Base-by-base conservation (phyloP, 768 basidiomycete genomes). In the Lactarius sp. region DNA sequence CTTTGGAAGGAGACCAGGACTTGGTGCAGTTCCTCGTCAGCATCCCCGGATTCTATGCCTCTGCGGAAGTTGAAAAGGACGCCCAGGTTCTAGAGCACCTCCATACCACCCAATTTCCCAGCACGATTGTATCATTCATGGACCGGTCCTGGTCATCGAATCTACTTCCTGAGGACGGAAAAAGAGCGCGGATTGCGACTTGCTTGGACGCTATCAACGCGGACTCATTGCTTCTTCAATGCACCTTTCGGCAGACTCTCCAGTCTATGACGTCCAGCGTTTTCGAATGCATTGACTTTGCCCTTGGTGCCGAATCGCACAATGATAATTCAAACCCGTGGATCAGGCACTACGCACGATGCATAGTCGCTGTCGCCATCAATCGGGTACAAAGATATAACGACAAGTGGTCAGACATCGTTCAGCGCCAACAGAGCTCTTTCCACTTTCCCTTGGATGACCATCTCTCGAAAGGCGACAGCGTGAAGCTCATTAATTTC, bases 41-140 rank as follows among this genome's bases (percentile, higher is more conserved):
- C n/a, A 22, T 63, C n/a, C 62, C 62, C 4, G 31, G n/a, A 16
- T 63, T 63, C 14, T 63, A 63, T 22, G 39, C 9, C 6, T 63
- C 62, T 14, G 22, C 22, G 1, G 22, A 22, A 22, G 22, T 22
- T 1, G 22, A 22, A 22, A 22, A 22, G 22, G 22, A 59, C 27
- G 33, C 62, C 6, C 27, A 52, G 22, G 52, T 59, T 18, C 51
- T 63, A 22, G 22, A 42, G 33, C 18, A 39, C 13, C 20, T 50
- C 3, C 52, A 52, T 34, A 59, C 36, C 36, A 14, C 47, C 36
- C 20, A 16, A 58, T n/a, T 58, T 4, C 61, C 61, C 42, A 57
- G 13, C 9, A 49, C 56, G 10, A 59, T 58, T 34, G 8, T 63
- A 2, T 47, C 56, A n/a, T 63, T 59, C 52, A 59, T 63, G 36